Evolutionary conservation across 371 early-diverging fungal genomes (phyloP), one percentile per base, ranked within the genome.

Genomic region (Mucor velutinosus): DNA sequence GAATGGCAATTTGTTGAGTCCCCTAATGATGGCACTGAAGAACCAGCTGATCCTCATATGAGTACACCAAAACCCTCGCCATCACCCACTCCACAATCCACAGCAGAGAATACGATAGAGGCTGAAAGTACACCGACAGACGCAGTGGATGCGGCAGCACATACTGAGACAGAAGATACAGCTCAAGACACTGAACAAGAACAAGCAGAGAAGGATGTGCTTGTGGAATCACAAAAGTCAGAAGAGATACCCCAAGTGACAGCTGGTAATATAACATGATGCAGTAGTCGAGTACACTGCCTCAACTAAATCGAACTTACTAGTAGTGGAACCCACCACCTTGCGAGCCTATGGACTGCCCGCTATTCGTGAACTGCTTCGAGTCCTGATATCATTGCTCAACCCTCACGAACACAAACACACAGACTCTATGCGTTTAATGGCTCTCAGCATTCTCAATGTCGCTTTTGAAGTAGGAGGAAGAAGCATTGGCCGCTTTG

Each of bases 391-490:
- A 25, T 93, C 95, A 4, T 80, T 98, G 17, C 81, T 95, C 35
- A 95, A 98, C 72, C 97, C 97, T 10, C 89, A 90, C 35, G 94
- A 96, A 70, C 86, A 91, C 65, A 91, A 92, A 57, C 95, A 97
- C 73, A 96, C 97, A 0, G 97, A 98, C 71, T 90, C 96, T 0
- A 93, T 97, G 90, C 88, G 97, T 11, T 73, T 94, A 51, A 87
- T 97, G 82, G 94, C 97, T 4, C 83, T 98, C 19, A 84, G 89
- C 65, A 89, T 92, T 27, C 76, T 93, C 58, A 88, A 90, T 64
- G 88, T 89, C 0, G 95, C 92, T 1, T 82, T 97, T 64, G 95
- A 95, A 79, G 89, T 90, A 5, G 94, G 93, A 12, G 97, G 98
- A 30, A 75, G 72, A 29, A 91, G 91, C 12, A 89, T 98, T 56